phyloP scores from a whole-genome alignment of 345 rosid genomes.

The Pelargonium nanum region DNA sequence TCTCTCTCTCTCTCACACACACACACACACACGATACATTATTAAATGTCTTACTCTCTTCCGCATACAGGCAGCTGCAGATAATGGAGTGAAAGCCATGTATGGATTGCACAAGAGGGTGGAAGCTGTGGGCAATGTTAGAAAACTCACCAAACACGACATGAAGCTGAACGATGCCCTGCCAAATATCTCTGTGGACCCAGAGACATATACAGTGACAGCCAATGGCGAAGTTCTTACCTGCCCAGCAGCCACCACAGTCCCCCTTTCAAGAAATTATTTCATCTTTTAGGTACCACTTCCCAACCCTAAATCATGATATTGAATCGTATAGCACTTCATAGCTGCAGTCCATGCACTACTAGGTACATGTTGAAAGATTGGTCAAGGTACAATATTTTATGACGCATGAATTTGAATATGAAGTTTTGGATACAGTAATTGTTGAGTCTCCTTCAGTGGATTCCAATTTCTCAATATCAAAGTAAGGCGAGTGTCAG shows the following conservation, averaged over 20 bases:
- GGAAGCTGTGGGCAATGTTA: conserved; percentile 61
- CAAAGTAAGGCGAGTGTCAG: neutral
- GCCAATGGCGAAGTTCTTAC: conserved; percentile 55
- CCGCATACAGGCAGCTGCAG: conserved; percentile 47
- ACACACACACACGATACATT: neutral
- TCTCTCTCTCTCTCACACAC: conserved; percentile 1
- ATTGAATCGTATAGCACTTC: neutral
- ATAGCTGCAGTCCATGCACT: too few relatives aligned
- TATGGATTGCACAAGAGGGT: conserved; percentile 69
- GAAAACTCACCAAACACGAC: conserved; percentile 69
- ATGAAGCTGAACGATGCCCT: conserved; percentile 87
- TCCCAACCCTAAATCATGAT: neutral
- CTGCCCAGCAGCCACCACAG: conserved; percentile 57
- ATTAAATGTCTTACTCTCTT: neutral
- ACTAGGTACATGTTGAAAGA: neutral
- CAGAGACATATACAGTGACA: conserved; percentile 68
- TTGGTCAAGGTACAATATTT: neutral
- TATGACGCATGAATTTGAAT: neutral
- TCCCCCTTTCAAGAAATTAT: conserved; percentile 83
- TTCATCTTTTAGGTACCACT: conserved; percentile 57
- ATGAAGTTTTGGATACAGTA: neutral
- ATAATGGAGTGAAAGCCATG: conserved; percentile 36
- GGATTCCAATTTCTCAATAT: too few relatives aligned
- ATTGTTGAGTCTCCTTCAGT: too few relatives aligned
- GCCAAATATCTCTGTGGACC: conserved; percentile 68